These are phyloP conservation scores for Chaetomiaceae sp. DNA, from an alignment of 2,329 filamentous ascomycete species.

Conservation along the genomic window DNA sequence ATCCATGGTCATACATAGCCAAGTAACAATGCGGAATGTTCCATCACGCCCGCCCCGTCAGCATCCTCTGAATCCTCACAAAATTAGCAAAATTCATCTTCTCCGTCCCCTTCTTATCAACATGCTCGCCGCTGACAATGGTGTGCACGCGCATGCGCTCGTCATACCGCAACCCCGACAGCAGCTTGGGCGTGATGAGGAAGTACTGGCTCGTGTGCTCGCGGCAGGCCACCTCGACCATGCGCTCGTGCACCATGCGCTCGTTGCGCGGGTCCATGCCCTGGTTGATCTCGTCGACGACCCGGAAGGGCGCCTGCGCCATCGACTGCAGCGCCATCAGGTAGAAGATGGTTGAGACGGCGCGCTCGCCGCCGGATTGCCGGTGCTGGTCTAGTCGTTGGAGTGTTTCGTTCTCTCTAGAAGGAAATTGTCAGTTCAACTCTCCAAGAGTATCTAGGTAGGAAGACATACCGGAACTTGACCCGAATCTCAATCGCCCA, in stretches of 20 bases:
- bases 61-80: conserved; percentile 21
- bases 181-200: conserved; percentile 92
- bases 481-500: conserved; percentile 95
- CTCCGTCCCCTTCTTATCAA: conserved; percentile 31
- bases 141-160: conserved; percentile 88
- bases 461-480: conserved; percentile 72
- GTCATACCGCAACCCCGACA: conserved; percentile 81
- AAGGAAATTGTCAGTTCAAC: conserved; percentile 9
- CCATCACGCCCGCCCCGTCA: conserved; percentile 15
- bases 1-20: neutral
- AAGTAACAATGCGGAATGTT: no score
- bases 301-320: conserved; percentile 90
- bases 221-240: conserved; percentile 94
- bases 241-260: conserved; percentile 93
- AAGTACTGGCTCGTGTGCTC: conserved; percentile 85
- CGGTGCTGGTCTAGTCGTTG: conserved; percentile 85
- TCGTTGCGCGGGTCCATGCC: conserved; percentile 99
- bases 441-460: conserved; percentile 12
- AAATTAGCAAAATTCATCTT: conserved; percentile 28
- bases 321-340: conserved; percentile 96
- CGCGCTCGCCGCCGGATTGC: conserved; percentile 92
- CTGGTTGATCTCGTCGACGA: conserved; percentile 99
- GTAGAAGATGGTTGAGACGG: conserved; percentile 97
- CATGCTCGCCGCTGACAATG: conserved; percentile 82
- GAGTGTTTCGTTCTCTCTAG: conserved; percentile 72